Base-by-base conservation (phyloP, 441 rosid species). In the Breynia disticha region DNA sequence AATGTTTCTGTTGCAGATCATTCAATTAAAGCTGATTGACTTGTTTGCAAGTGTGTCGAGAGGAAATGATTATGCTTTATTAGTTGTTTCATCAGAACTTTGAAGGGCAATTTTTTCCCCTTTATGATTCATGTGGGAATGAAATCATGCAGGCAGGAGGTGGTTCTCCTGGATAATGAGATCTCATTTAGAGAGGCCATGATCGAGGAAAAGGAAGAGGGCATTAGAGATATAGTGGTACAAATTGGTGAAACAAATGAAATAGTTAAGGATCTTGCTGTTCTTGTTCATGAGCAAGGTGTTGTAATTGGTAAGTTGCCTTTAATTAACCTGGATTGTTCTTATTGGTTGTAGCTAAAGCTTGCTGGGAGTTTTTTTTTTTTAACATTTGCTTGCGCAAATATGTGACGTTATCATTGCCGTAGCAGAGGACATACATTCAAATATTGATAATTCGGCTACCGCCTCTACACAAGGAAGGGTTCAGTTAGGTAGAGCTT, bases 191-290 rank as follows among this genome's bases (percentile, higher is more conserved):
- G 81, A 56, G 91, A 80, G 66, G 86, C 87, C 60, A 69, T 84
- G 51, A 76, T 84, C 47, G 91, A 84, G 39, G 91, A 84, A 72
- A 74, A 87, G 63, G 91, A 79, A 3, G 81, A 79, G 56, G 91
- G 86, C 7, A 71, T 84, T 37, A 68, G 71, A 67, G 91, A 81
- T 47, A 69, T 81, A 48, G 73, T 75, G 39, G 77, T 71, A 55
- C 87, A 84, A 68, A 81, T 84, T 67, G 86, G 80, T 43, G 62
- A 84, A 68, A 80, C 69, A 16, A 84, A 76, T 59, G 91, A 84
- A 44, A 84, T 84, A 61, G 78, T 84, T 69, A 79, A 72, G 66
- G 91, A 84, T 67, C 82, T 81, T 54, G 87, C 87, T 52, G 86
- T 84, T 61, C 71, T 80, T 24, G 87, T 81, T 59, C 86, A 79